phyloP scores from a whole-genome alignment of 306 rosid species.

The Prunus padus region DNA sequence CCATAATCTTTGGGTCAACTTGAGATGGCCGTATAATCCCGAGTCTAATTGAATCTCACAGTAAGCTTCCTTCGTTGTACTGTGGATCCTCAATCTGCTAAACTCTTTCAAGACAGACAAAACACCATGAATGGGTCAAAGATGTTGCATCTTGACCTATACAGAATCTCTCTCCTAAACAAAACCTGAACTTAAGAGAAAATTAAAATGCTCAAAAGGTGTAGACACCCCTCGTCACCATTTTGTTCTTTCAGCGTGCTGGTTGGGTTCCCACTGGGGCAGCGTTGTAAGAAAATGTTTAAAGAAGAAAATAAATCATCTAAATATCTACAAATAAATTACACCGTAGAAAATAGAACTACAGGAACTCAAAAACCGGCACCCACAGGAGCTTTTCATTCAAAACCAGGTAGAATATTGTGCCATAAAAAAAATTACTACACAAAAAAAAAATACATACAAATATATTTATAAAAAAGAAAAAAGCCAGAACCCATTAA shows the following conservation, averaged over 20 bases:
- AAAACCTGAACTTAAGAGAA: not conserved
- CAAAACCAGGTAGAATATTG: not conserved
- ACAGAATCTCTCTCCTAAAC: not conserved
- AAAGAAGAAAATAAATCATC: not conserved
- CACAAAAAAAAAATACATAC: too few relatives aligned
- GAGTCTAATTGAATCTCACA: not conserved
- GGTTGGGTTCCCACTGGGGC: too few relatives aligned
- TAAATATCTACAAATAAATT: not conserved
- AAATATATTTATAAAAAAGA: too few relatives aligned
- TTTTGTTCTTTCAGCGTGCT: too few relatives aligned
- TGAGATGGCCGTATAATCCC: not conserved
- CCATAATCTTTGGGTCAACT: too few relatives aligned
- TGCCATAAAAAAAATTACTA: too few relatives aligned
- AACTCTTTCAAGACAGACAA: not conserved
- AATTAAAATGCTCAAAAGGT: not conserved
- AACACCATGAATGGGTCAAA: not conserved
- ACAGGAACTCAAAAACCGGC: not conserved
- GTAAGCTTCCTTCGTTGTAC: not conserved
- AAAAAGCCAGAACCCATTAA: too few relatives aligned
- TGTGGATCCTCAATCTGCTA: not conserved
- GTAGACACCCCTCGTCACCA: too few relatives aligned
- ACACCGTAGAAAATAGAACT: not conserved
- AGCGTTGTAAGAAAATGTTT: not conserved
- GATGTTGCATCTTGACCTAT: not conserved
- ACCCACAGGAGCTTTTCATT: not conserved